Evolutionary conservation across 345 rosid species (phyloP).

Genomic region (Arabis hirsuta): DNA sequence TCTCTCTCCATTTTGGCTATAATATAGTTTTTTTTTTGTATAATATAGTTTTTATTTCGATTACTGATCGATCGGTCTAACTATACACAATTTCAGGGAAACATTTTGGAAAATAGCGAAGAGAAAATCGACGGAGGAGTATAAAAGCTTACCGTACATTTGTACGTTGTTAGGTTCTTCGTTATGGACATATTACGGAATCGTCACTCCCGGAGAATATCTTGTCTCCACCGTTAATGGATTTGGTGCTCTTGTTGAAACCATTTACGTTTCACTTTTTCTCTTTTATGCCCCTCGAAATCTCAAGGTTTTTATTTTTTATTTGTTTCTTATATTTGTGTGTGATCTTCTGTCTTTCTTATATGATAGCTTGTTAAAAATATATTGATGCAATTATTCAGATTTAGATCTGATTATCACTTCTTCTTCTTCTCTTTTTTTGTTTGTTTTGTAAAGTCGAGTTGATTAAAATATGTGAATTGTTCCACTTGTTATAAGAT

Average conservation of each 20-base stretch:
- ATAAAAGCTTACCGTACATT: constrained; percentile 70
- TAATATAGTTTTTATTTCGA: constrained; percentile 1
- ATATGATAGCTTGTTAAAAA: constrained; percentile 29
- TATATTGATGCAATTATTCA: constrained; percentile 30
- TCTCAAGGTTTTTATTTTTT: constrained; percentile 48
- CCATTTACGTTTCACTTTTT: constrained; percentile 58
- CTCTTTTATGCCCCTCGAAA: constrained; percentile 61
- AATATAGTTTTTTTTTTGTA: background rate
- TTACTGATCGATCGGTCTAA: background rate
- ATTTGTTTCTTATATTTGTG: background rate
- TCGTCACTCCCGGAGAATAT: constrained; percentile 65
- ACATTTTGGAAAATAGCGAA: constrained; percentile 73
- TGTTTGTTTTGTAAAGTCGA: background rate
- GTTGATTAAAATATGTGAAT: constrained; percentile 27
- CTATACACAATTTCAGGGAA: constrained; percentile 43
- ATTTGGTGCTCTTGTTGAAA: constrained; percentile 64
- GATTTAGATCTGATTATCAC: constrained; percentile 36
- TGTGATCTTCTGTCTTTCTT: constrained; percentile 25
- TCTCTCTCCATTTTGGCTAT: background rate
- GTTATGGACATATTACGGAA: constrained; percentile 77
- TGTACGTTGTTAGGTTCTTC: constrained; percentile 66
- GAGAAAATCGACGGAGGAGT: constrained; percentile 75
- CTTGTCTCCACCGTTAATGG: constrained; percentile 84
- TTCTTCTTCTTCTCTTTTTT: background rate
- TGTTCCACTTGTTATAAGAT: constrained; percentile 35